phyloP scores from a whole-genome alignment of 2,329 filamentous ascomycete genomes.

The Dactylellina haptotyla region DNA sequence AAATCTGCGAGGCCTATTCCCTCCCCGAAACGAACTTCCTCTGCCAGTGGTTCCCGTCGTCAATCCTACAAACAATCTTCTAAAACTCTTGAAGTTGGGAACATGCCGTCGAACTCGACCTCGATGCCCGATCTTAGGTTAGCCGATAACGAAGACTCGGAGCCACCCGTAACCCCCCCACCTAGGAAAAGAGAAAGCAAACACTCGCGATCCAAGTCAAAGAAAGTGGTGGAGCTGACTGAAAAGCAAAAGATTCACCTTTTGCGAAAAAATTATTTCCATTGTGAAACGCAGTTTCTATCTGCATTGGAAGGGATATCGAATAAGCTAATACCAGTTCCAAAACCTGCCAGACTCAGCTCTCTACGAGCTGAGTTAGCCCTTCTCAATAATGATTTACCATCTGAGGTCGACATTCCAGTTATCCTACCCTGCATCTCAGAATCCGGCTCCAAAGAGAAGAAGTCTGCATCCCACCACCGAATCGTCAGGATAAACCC shows the following conservation, averaged over 20 bases:
- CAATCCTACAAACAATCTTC: constrained; percentile 38
- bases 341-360: constrained; percentile 82
- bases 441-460: constrained; percentile 64
- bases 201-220: constrained; percentile 25
- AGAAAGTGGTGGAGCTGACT: constrained; percentile 66
- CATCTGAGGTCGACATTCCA: constrained; percentile 84
- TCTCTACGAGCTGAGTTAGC: constrained; percentile 82
- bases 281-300: constrained; percentile 81
- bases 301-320: constrained; percentile 84
- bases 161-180: constrained; percentile 55
- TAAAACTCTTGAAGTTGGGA: constrained; percentile 36
- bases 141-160: constrained; percentile 48
- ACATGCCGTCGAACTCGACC: constrained; percentile 51
- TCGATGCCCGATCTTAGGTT: constrained; percentile 57
- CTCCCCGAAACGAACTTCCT: constrained; percentile 44
- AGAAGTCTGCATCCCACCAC: constrained; percentile 80
- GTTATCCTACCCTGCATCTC: constrained; percentile 77
- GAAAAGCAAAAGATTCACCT: constrained; percentile 75
- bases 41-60: constrained; percentile 30
- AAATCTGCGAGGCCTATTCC: constrained; percentile 54
- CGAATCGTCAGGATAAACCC: constrained; percentile 85
- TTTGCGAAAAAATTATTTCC: constrained; percentile 82
- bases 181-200: constrained; percentile 52
- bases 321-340: constrained; percentile 82
- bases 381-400: constrained; percentile 81